Evolutionary conservation across 1,284 basidiomycete genomes (phyloP).

Genomic region (Stereum hirsutum): DNA sequence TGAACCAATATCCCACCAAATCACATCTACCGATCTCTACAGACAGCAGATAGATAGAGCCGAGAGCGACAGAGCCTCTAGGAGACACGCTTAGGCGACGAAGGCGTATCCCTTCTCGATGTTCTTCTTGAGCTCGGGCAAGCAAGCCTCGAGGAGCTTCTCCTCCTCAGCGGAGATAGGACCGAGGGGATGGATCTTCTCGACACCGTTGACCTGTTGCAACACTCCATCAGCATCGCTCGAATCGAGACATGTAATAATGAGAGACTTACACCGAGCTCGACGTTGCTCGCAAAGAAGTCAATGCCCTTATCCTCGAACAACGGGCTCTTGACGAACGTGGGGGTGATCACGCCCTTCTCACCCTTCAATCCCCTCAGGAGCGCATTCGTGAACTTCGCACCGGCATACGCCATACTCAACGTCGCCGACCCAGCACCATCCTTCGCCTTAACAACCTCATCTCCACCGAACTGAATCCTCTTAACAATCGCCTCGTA

Average conservation of each 20-base stretch:
- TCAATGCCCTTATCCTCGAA: constrained; percentile 77
- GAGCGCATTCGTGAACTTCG: constrained; percentile 81
- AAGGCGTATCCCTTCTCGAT: constrained; percentile 91
- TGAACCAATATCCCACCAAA: no score
- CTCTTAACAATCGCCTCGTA: constrained; percentile 73
- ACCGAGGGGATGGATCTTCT: constrained; percentile 83
- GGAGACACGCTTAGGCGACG: constrained; percentile 28
- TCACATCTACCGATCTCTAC: no score
- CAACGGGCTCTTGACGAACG: constrained; percentile 84
- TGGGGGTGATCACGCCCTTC: constrained; percentile 77
- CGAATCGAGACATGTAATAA: constrained; percentile 1
- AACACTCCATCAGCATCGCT: constrained; percentile 9
- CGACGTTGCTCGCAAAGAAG: constrained; percentile 87
- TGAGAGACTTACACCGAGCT: constrained; percentile 67
- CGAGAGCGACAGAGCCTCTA: no score
- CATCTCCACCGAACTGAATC: constrained; percentile 95
- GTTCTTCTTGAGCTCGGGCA: constrained; percentile 95
- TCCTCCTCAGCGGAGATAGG: constrained; percentile 72
- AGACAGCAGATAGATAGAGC: no score
- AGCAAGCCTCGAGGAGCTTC: constrained; percentile 79
- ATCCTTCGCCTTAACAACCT: constrained; percentile 90
- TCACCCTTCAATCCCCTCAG: constrained; percentile 83
- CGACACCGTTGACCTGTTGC: constrained; percentile 80
- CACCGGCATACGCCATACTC: constrained; percentile 88
- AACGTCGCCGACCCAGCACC: constrained; percentile 83